A percentile compares a stretch with the other conserved stretches of the same genome.
These are phyloP conservation scores for Kazachstania viticola DNA, from an alignment of 805 yeast species.

Conservation along the genomic window DNA sequence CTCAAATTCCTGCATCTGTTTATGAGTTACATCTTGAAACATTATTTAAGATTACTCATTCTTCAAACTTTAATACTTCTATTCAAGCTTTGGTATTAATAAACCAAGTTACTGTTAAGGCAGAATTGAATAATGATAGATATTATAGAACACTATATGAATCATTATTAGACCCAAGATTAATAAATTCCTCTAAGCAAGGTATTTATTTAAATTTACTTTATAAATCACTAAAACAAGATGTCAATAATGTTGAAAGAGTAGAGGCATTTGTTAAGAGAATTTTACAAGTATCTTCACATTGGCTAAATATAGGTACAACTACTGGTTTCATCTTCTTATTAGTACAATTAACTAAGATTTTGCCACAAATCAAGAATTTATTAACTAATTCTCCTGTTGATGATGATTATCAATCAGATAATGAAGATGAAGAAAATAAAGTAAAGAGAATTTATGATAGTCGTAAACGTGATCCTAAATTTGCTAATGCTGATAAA, in stretches of 20 bases:
- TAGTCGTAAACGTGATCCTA: constrained; percentile 86
- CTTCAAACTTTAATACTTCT: constrained; percentile 87
- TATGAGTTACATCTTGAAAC: constrained; percentile 73
- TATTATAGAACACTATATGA: constrained; percentile 85
- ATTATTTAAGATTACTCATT: constrained; percentile 80
- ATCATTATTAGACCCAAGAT: constrained; percentile 72
- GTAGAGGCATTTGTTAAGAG: constrained; percentile 86
- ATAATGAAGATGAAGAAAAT: constrained; percentile 33
- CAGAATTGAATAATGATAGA: constrained; percentile 49
- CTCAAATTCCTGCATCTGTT: constrained; percentile 57
- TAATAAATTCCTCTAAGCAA: constrained; percentile 81
- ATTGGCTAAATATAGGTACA: constrained; percentile 84
- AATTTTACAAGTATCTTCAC: constrained; percentile 70
- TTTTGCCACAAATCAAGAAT: constrained; percentile 55
- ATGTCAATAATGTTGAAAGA: constrained; percentile 43
- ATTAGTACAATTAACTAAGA: constrained; percentile 53
- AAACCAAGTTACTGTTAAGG: constrained; percentile 61
- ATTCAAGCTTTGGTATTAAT: constrained; percentile 84
- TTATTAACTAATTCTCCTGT: constrained; percentile 44
- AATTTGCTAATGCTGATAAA: constrained; percentile 70
- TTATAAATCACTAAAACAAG: constrained; percentile 72
- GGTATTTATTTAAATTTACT: constrained; percentile 81
- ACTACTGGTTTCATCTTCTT: constrained; percentile 73
- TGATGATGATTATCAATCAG: constrained; percentile 39
- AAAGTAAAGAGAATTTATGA: constrained; percentile 42